Conservation (phyloP, 2,329 filamentous ascomycete genomes). For the Trichothecium roseum region DNA sequence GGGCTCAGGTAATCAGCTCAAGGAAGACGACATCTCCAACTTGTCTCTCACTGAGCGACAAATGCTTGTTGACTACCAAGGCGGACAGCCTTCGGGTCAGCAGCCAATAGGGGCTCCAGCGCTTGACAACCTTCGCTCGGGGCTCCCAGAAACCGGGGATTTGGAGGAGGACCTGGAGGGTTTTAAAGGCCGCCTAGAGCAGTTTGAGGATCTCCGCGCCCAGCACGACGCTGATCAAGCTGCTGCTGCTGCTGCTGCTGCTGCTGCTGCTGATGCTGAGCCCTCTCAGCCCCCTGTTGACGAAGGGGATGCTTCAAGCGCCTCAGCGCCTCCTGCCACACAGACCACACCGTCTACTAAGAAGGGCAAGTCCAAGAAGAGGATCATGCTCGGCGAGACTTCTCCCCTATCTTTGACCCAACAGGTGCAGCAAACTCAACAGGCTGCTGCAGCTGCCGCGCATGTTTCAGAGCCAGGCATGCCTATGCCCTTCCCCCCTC, state of each 20-base stretch:
- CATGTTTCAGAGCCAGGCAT: constrained; percentile 48
- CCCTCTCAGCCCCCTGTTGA: constrained; percentile 7
- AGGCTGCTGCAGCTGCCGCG: constrained; percentile 31
- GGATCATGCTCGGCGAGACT: constrained; percentile 17
- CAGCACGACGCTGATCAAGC: constrained; percentile 51
- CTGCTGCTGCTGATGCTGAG: constrained; percentile 12
- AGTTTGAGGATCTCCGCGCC: constrained; percentile 73
- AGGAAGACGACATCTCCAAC: constrained; percentile 66
- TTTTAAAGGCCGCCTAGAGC: constrained; percentile 62
- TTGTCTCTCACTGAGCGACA: constrained; percentile 45
- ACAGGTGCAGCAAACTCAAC: constrained; percentile 69
- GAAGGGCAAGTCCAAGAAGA: constrained; percentile 16
- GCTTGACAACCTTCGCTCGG: constrained; percentile 26
- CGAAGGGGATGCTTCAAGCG: neutral
- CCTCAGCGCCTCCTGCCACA: neutral
- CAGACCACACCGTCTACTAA: constrained; percentile 1
- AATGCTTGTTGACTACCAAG: constrained; percentile 31
- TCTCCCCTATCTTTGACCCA: constrained; percentile 60
- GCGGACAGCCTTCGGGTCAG: constrained; percentile 1
- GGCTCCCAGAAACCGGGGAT: constrained; percentile 39
- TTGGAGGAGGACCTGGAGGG: constrained; percentile 45
- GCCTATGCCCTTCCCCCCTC: constrained; percentile 65
- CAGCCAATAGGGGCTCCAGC: constrained; percentile 24
- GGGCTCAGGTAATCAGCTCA: constrained; percentile 31
- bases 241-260: constrained; percentile 11